phyloP scores from a whole-genome alignment of 1,284 basidiomycete genomes.

The Trichosporon asahii region DNA sequence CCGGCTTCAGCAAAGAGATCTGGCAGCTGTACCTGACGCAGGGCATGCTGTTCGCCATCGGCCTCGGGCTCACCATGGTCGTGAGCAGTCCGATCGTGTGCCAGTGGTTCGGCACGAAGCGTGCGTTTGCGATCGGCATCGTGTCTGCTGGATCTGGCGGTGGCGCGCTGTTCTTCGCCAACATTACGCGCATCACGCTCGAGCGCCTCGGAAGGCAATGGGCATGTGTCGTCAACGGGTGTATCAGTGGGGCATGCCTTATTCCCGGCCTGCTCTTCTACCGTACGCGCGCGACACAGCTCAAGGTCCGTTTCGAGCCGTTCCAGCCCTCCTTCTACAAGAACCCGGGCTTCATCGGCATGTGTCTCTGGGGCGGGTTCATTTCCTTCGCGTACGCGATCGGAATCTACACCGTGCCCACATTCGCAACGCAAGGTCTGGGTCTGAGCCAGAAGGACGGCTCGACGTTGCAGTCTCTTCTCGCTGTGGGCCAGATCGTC shows the following conservation, averaged over 20 bases:
- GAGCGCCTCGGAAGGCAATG: constrained; percentile 41
- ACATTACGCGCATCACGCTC: constrained; percentile 43
- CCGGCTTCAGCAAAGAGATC: constrained; percentile 33
- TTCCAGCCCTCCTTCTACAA: constrained; percentile 36
- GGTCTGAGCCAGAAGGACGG: constrained; percentile 52
- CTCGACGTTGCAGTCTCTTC: constrained; percentile 50
- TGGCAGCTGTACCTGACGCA: constrained; percentile 39
- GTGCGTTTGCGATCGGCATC: constrained; percentile 31
- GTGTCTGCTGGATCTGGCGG: constrained; percentile 44
- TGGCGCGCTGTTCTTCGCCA: constrained; percentile 46
- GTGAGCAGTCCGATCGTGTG: constrained; percentile 22
- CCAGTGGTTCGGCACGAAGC: constrained; percentile 26
- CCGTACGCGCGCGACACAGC: constrained; percentile 27
- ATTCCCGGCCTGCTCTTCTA: constrained; percentile 42
- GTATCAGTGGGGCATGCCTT: constrained; percentile 45
- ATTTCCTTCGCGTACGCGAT: constrained; percentile 52
- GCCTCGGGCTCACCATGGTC: constrained; percentile 30
- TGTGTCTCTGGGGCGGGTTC: constrained; percentile 35
- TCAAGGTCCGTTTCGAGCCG: constrained; percentile 30
- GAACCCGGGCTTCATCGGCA: constrained; percentile 41
- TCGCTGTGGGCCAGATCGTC: constrained; percentile 53
- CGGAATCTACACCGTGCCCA: constrained; percentile 51
- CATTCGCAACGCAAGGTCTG: constrained; percentile 50
- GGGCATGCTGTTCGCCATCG: constrained; percentile 42
- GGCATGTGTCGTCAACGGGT: constrained; percentile 38